Conservation (phyloP, 2,329 filamentous ascomycete species). For the Penicillium hordei region DNA sequence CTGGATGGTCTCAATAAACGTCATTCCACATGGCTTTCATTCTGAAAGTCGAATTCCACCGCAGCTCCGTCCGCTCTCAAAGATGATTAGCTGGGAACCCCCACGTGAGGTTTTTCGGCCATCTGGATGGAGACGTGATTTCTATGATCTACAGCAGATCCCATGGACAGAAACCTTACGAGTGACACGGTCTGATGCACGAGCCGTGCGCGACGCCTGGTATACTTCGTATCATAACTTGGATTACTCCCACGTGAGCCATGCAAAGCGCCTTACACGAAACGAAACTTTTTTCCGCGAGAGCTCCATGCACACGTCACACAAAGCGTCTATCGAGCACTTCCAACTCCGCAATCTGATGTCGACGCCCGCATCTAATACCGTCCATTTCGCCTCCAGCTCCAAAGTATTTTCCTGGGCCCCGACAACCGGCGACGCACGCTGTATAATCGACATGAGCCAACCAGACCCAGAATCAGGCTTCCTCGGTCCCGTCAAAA, state of each 20-base stretch:
- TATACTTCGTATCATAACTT: constrained; percentile 45
- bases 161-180: constrained; percentile 41
- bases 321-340: constrained; percentile 54
- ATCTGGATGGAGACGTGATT: constrained; percentile 23
- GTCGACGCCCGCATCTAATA: constrained; percentile 54
- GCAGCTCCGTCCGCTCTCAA: constrained; percentile 31
- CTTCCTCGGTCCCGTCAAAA: constrained; percentile 42
- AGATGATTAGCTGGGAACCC: constrained; percentile 37
- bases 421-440: constrained; percentile 44
- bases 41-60: constrained; percentile 21
- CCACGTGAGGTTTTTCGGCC: constrained; percentile 37
- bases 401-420: constrained; percentile 53
- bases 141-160: constrained; percentile 45
- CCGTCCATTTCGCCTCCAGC: constrained; percentile 54
- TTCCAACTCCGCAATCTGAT: constrained; percentile 61
- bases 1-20: constrained; percentile 37
- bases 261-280: constrained; percentile 35
- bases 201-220: constrained; percentile 40
- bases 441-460: constrained; percentile 52
- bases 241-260: constrained; percentile 28
- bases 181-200: constrained; percentile 39
- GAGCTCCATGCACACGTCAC: constrained; percentile 50
- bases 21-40: constrained; percentile 18
- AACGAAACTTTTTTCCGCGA: constrained; percentile 51
- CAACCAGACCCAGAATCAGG: constrained; percentile 40